phyloP scores from a whole-genome alignment of 164 flowering plant species.

The Dillenia suffruticosa region DNA sequence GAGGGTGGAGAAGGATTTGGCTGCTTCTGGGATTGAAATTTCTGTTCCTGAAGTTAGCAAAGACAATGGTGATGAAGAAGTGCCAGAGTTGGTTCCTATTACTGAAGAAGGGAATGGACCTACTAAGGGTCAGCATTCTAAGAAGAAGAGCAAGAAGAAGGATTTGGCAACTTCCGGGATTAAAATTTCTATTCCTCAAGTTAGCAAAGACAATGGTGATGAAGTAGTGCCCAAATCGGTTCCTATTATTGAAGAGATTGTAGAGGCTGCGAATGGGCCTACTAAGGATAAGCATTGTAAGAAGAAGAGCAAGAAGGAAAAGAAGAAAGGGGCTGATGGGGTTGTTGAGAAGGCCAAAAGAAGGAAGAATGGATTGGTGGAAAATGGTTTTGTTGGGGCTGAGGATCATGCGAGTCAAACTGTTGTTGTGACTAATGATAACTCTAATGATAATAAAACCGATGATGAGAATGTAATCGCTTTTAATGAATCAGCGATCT shows the following conservation, averaged over 20 bases:
- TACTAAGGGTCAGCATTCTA: slow-evolving; percentile 8
- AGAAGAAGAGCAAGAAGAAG: slow-evolving; percentile 30
- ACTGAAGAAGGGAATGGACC: slow-evolving; percentile 5
- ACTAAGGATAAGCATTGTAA: slow-evolving; percentile 10
- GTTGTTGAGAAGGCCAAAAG: slow-evolving; percentile 24
- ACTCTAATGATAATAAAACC: slow-evolving; percentile 1
- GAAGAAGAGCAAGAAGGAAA: slow-evolving; percentile 32
- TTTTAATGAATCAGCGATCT: slow-evolving; percentile 49
- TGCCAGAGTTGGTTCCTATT: background rate
- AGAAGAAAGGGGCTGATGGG: slow-evolving; percentile 18
- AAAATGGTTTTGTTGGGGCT: background rate
- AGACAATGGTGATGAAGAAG: slow-evolving; percentile 28
- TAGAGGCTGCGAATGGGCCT: slow-evolving; percentile 4
- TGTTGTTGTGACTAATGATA: slow-evolving; percentile 13
- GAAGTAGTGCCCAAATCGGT: slow-evolving; percentile 40
- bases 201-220: background rate
- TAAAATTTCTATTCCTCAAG: background rate
- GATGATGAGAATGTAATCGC: slow-evolving; percentile 16
- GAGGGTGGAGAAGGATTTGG: slow-evolving; percentile 73
- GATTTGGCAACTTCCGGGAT: slow-evolving; percentile 13
- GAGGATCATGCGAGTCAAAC: slow-evolving; percentile 9
- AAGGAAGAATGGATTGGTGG: slow-evolving; percentile 14
- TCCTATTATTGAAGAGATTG: slow-evolving; percentile 23
- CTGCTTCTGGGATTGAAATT: slow-evolving; percentile 36
- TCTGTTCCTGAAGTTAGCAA: slow-evolving; percentile 23